Percentiles rank a stretch among this genome's conserved stretches.
Evolutionary conservation across 2,329 filamentous ascomycete genomes (phyloP).

Genomic region (Chlorencoelia australis): DNA sequence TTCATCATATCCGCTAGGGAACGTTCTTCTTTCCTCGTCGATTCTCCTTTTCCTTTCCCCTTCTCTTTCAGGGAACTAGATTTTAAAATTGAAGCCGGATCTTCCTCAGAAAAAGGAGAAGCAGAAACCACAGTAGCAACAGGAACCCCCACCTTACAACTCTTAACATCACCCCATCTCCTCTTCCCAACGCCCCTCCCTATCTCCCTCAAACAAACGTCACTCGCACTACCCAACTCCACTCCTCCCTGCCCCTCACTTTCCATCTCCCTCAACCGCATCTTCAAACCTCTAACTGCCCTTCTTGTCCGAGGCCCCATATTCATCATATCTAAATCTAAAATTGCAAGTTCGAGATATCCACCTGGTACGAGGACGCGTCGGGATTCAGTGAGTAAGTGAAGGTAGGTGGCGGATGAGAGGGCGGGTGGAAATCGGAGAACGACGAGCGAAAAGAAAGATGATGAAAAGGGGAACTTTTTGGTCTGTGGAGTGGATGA

Average conservation of each 20-base stretch:
- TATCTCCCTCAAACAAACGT: slow-evolving; percentile 54
- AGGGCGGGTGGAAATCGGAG: slow-evolving; percentile 66
- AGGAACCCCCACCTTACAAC: slow-evolving; percentile 68
- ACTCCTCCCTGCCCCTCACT: slow-evolving; percentile 49
- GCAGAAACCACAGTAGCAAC: slow-evolving; percentile 44
- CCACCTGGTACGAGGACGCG: slow-evolving; percentile 70
- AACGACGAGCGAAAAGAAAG: slow-evolving; percentile 67
- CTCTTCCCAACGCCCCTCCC: slow-evolving; percentile 57
- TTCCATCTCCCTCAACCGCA: slow-evolving; percentile 52
- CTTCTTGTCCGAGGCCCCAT: slow-evolving; percentile 66
- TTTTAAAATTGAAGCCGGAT: too few relatives aligned
- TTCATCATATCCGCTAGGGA: slow-evolving; percentile 64
- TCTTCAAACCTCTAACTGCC: slow-evolving; percentile 61
- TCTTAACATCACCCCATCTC: slow-evolving; percentile 64
- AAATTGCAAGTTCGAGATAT: slow-evolving; percentile 66
- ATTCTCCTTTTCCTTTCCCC: slow-evolving; percentile 6
- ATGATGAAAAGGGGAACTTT: slow-evolving; percentile 64
- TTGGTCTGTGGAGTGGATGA: slow-evolving; percentile 31
- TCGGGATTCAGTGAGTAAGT: slow-evolving; percentile 64
- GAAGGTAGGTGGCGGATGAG: slow-evolving; percentile 57
- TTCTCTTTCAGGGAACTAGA: slow-evolving; percentile 3
- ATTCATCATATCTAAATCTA: slow-evolving; percentile 73
- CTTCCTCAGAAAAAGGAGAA: too few relatives aligned
- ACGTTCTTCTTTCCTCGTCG: slow-evolving; percentile 7
- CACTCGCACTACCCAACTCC: slow-evolving; percentile 49